Percentiles rank a stretch among this genome's conserved stretches.
phyloP scores from a whole-genome alignment of 768 basidiomycete genomes.

The Phaeotremella skinneri region DNA sequence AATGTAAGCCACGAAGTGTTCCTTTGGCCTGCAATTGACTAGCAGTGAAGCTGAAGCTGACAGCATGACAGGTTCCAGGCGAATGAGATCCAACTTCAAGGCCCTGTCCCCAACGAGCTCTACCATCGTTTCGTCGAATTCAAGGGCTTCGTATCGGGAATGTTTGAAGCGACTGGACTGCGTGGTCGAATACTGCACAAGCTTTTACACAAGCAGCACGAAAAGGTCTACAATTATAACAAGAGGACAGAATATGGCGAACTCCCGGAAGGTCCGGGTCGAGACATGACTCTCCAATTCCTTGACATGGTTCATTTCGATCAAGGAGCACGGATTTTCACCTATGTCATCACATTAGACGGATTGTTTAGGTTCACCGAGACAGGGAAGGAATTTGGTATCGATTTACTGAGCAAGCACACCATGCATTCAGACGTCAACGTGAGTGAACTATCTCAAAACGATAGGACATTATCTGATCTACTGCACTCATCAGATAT shows the following conservation, averaged over 20 bases:
- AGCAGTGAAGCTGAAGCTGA: conserved; percentile 3
- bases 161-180: conserved; percentile 54
- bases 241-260: conserved; percentile 53
- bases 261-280: conserved; percentile 27
- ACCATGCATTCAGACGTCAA: conserved; percentile 71
- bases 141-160: conserved; percentile 54
- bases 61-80: conserved; percentile 54
- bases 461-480: too few species aligned
- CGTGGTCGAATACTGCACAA: conserved; percentile 54
- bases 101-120: conserved; percentile 55
- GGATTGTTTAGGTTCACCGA: conserved; percentile 80
- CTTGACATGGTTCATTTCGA: conserved; percentile 55
- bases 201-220: conserved; percentile 55
- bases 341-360: conserved; percentile 73
- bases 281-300: conserved; percentile 50
- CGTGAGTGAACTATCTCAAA: conserved; percentile 24
- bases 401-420: conserved; percentile 82
- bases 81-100: conserved; percentile 55
- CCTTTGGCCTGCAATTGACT: background rate
- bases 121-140: conserved; percentile 54
- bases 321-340: conserved; percentile 61
- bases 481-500: conserved; percentile 48
- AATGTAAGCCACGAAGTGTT: conserved; percentile 33
- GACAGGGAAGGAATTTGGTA: conserved; percentile 81
- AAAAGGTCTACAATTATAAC: conserved; percentile 54